Conservation (phyloP, 2,329 filamentous ascomycete genomes). For the Cladophialophora chaetospira region DNA sequence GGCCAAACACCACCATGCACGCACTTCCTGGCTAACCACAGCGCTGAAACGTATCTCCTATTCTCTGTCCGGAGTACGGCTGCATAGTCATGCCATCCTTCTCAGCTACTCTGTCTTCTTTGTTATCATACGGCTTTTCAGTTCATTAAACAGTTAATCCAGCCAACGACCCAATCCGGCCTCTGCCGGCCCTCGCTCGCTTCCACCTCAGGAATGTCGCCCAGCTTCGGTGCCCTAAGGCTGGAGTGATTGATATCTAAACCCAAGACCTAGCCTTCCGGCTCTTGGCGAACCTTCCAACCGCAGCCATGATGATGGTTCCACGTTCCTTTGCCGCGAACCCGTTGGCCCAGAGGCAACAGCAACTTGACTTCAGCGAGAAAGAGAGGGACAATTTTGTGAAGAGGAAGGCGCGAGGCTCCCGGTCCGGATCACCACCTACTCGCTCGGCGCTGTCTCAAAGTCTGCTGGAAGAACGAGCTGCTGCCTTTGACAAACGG, state of each 20-base stretch:
- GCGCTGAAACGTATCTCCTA: slow-evolving; percentile 6
- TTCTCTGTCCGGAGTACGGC: background rate
- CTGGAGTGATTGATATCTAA: background rate
- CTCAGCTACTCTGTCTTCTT: slow-evolving; percentile 1
- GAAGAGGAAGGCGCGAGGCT: slow-evolving; percentile 5
- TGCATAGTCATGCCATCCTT: slow-evolving; percentile 16
- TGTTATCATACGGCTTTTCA: background rate
- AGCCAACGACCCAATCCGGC: background rate
- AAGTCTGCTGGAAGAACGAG: slow-evolving; percentile 13
- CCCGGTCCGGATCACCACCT: slow-evolving; percentile 8
- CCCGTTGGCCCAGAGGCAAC: slow-evolving; percentile 37
- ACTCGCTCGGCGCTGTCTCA: slow-evolving; percentile 22
- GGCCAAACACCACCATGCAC: background rate
- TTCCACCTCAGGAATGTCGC: slow-evolving; percentile 12
- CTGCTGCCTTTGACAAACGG: slow-evolving; percentile 2
- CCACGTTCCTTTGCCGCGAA: slow-evolving; percentile 44
- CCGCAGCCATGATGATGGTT: slow-evolving; percentile 42
- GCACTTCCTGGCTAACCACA: slow-evolving; percentile 1
- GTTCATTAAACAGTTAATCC: background rate
- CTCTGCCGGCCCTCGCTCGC: background rate
- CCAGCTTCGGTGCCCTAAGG: background rate
- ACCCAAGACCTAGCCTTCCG: background rate
- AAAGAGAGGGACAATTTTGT: slow-evolving; percentile 23
- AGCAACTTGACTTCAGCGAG: slow-evolving; percentile 18
- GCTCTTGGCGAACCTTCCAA: background rate